Conservation (phyloP, 257 asterid genomes). For the Lycium ferocissimum region DNA sequence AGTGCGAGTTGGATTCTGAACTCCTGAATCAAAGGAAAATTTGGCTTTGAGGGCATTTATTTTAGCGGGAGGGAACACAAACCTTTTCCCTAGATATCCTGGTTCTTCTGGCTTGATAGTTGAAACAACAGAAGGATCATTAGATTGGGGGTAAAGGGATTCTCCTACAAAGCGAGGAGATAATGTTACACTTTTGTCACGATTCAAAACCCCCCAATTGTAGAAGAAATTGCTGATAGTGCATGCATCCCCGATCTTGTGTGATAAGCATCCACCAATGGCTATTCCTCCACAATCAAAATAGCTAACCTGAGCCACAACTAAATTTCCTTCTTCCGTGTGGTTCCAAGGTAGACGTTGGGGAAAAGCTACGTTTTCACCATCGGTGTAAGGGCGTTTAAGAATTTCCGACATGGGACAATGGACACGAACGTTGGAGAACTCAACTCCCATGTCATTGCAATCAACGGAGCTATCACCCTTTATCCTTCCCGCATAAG, state of each 20-base stretch:
- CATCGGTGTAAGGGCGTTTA: too few relatives aligned
- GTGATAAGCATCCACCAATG: background rate
- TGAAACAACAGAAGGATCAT: background rate
- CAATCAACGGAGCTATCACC: conserved; percentile 4
- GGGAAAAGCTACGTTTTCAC: too few relatives aligned
- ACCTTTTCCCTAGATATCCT: background rate
- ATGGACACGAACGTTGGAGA: background rate
- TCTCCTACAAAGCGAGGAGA: background rate
- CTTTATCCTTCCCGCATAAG: background rate
- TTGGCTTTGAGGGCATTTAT: background rate
- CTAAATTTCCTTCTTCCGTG: background rate
- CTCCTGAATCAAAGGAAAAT: background rate
- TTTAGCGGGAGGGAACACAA: background rate
- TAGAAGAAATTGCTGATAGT: background rate
- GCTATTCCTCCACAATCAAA: conserved; percentile 34
- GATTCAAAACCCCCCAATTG: conserved; percentile 29
- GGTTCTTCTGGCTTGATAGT: background rate
- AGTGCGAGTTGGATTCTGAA: conserved; percentile 9
- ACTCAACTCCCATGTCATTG: conserved; percentile 20
- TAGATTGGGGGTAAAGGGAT: conserved; percentile 24
- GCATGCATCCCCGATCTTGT: conserved; percentile 27
- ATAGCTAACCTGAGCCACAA: conserved; percentile 9
- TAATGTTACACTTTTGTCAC: background rate
- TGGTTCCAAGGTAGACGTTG: background rate
- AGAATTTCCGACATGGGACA: too few relatives aligned